These are phyloP conservation scores for Stentor roeselii DNA, from an alignment of 73 alveolate species.

Conservation along the genomic window DNA sequence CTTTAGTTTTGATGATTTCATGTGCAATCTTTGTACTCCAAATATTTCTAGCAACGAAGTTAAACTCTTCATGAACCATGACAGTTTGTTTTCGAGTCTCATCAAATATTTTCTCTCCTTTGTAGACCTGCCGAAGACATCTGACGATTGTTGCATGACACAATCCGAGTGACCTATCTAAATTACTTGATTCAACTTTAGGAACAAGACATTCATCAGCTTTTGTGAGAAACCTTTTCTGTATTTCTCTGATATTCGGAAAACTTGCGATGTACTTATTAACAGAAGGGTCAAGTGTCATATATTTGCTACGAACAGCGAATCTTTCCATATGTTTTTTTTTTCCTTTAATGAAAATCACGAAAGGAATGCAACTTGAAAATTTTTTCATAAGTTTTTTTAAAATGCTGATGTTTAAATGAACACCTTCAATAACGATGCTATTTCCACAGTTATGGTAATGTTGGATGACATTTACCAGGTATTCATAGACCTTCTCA, in stretches of 20 bases:
- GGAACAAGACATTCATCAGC: slow-evolving; percentile 79
- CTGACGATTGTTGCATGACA: slow-evolving; percentile 72
- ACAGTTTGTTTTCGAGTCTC: slow-evolving; percentile 42
- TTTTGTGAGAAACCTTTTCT: slow-evolving; percentile 63
- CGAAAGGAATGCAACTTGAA: slow-evolving; percentile 68
- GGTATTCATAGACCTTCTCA: slow-evolving; percentile 53
- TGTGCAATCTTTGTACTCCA: slow-evolving; percentile 41
- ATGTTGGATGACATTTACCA: slow-evolving; percentile 61
- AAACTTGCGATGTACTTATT: slow-evolving; percentile 70
- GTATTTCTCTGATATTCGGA: slow-evolving; percentile 63
- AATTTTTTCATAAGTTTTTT: slow-evolving; percentile 65
- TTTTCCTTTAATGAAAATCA: slow-evolving; percentile 62
- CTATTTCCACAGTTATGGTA: slow-evolving; percentile 57
- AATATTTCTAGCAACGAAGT: slow-evolving; percentile 33
- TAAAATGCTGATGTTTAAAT: slow-evolving; percentile 62
- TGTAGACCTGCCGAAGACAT: slow-evolving; percentile 51
- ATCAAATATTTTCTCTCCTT: slow-evolving; percentile 45
- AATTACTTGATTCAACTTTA: slow-evolving; percentile 71
- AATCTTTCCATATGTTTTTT: slow-evolving; percentile 78
- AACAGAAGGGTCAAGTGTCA: slow-evolving; percentile 77
- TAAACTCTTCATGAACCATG: slow-evolving; percentile 50
- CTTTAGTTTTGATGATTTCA: slow-evolving; percentile 47
- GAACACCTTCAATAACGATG: slow-evolving; percentile 83
- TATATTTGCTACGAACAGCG: slow-evolving; percentile 80
- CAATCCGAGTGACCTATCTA: slow-evolving; percentile 69